Evolutionary conservation across 305 asterid species (phyloP), one percentile per base, ranked within the genome.

Genomic region (Rubia balearica): DNA sequence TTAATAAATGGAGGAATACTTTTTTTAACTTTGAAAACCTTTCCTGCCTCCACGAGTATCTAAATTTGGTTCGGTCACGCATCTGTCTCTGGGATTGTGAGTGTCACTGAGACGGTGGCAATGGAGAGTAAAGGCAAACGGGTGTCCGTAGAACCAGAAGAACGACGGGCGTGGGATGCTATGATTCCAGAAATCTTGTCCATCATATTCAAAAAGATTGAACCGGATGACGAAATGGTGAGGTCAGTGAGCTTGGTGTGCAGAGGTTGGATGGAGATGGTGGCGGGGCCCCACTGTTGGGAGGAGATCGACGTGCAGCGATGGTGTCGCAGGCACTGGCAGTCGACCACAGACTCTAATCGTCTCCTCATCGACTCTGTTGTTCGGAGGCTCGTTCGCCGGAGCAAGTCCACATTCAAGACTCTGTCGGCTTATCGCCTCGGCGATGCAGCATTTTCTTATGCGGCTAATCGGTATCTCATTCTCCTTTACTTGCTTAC

Each of bases 191-290:
- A 57, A 56, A n/a, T 19, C 11, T 8, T 57, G 6, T 57, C 36
- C 63, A 57, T 56, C 9, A 56, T 56, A n/a, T 56, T 56, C 61
- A 57, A 24, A 11, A 57, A 57, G 8, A 57, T 57, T 8, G 63
- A 24, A 8, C 63, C 63, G 36, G 63, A 19, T 8, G 63, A 57
- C 19, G 63, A 57, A 57, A 21, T 57, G 63, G 61, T 16, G 6
- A 21, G 63, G 64, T 59, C 64, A 22, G 64, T 22, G 30, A 59
- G 64, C 64, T 59, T 59, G 38, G 64, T 59, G 14, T 59, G 64
- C 64, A 21, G 64, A 59, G 64, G 64, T 38, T 59, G 38, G 64
- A 21, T 59, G 38, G 64, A 59, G 38, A 59, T 16, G 38, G 64
- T 59, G 64, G 64, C 62, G 4, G 30, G 62, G 30, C 62, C 62